Percentiles rank a stretch among this genome's conserved stretches.
phyloP scores from a whole-genome alignment of 1,284 basidiomycete species.

The Ganoderma boninense region DNA sequence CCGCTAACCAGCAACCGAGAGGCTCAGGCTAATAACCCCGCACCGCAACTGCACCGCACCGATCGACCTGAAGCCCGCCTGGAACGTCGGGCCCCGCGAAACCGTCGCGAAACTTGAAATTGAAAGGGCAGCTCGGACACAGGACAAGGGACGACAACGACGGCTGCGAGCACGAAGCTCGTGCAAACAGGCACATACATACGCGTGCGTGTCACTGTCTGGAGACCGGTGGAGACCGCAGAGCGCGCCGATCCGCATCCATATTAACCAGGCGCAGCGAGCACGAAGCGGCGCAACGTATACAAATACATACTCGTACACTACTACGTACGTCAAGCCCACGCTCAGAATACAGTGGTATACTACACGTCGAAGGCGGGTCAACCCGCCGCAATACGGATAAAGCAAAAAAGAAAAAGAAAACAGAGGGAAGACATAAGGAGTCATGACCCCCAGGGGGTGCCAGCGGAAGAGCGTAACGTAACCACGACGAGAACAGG shows the following conservation, averaged over 20 bases:
- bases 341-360: conserved; percentile 13
- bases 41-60: no score
- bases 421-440: not conserved
- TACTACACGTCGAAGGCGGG: conserved; percentile 7
- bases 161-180: conserved; percentile 1
- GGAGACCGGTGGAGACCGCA: conserved; percentile 2
- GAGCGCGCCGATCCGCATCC: not conserved
- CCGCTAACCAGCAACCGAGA: no score
- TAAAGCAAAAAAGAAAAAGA: not conserved
- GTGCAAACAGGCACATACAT: not conserved
- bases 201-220: not conserved
- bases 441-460: not conserved
- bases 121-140: no score
- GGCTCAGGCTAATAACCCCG: no score
- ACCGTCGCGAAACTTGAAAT: no score
- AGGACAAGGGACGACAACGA: not conserved
- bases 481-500: not conserved
- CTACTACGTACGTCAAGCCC: not conserved
- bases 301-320: conserved; percentile 16
- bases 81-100: no score
- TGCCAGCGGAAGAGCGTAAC: not conserved
- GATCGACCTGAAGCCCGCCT: no score
- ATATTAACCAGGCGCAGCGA: no score
- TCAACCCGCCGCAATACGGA: not conserved
- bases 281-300: no score